Evolutionary conservation across 78 protist genomes (phyloP).

Genomic region (Dictyostelium capitatum): DNA sequence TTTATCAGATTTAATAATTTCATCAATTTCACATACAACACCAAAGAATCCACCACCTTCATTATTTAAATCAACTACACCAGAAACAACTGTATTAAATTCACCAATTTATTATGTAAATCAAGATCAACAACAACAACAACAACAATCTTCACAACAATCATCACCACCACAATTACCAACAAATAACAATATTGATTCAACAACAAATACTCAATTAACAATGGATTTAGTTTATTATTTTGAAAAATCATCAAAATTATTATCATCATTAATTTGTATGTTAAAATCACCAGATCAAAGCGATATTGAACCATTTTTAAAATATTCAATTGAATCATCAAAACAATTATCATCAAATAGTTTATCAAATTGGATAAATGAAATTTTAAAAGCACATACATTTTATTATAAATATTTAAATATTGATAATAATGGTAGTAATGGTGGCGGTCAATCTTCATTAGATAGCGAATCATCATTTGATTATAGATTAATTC

Average conservation of each 20-base stretch:
- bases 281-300: slow-evolving; percentile 63
- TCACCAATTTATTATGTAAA: slow-evolving; percentile 58
- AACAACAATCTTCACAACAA: not conserved
- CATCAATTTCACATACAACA: slow-evolving; percentile 55
- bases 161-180: not conserved
- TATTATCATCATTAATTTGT: slow-evolving; percentile 42
- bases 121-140: not conserved
- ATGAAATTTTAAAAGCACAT: slow-evolving; percentile 53
- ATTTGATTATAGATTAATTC: slow-evolving; percentile 28
- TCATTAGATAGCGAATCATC: not conserved
- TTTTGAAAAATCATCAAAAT: slow-evolving; percentile 34
- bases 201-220: slow-evolving; percentile 15
- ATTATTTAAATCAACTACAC: slow-evolving; percentile 45
- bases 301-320: slow-evolving; percentile 32
- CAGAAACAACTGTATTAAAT: slow-evolving; percentile 31
- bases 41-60: slow-evolving; percentile 44
- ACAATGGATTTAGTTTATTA: slow-evolving; percentile 44
- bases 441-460: not conserved
- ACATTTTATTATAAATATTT: slow-evolving; percentile 55
- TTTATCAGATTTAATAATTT: slow-evolving; percentile 52
- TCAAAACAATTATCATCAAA: slow-evolving; percentile 4
- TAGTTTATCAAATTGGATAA: slow-evolving; percentile 56
- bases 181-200: too few relatives aligned
- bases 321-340: slow-evolving; percentile 20
- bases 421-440: not conserved